These are phyloP conservation scores for Sphaceloma murrayae DNA, from an alignment of 2,329 filamentous ascomycete genomes.

Conservation along the genomic window DNA sequence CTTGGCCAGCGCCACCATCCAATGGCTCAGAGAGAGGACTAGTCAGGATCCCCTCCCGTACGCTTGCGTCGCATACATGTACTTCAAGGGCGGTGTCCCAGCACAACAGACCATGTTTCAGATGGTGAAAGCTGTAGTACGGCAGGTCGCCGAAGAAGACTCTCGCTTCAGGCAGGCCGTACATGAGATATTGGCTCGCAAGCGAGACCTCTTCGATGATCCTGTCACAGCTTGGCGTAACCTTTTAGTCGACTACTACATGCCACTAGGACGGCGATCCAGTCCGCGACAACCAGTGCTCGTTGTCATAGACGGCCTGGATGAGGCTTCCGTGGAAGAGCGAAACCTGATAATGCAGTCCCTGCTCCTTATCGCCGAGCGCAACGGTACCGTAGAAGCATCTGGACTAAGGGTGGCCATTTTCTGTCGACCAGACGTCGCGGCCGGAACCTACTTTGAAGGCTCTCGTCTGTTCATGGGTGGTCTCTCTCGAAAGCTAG, in stretches of 20 bases:
- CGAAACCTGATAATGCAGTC: neutral
- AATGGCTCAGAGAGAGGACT: neutral
- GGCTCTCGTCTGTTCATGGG: neutral
- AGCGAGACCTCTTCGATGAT: neutral
- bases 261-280: neutral
- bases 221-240: neutral
- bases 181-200: neutral
- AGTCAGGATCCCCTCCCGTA: too few relatives aligned
- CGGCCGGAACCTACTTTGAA: neutral
- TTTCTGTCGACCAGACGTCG: slow-evolving; percentile 7
- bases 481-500: neutral
- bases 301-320: neutral
- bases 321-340: neutral
- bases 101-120: slow-evolving; percentile 2
- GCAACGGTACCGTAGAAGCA: neutral
- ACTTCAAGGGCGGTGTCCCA: neutral
- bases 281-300: too few relatives aligned
- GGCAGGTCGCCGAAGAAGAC: neutral
- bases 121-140: neutral
- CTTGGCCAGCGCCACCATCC: neutral
- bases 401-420: neutral
- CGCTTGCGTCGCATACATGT: slow-evolving; percentile 1
- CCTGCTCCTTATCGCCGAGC: neutral
- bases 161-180: neutral
- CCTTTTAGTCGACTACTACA: neutral